Percentiles rank a stretch among this genome's conserved stretches.
Evolutionary conservation across 768 basidiomycete species (phyloP).

Genomic region (Rubroboletus pulcherrimus): DNA sequence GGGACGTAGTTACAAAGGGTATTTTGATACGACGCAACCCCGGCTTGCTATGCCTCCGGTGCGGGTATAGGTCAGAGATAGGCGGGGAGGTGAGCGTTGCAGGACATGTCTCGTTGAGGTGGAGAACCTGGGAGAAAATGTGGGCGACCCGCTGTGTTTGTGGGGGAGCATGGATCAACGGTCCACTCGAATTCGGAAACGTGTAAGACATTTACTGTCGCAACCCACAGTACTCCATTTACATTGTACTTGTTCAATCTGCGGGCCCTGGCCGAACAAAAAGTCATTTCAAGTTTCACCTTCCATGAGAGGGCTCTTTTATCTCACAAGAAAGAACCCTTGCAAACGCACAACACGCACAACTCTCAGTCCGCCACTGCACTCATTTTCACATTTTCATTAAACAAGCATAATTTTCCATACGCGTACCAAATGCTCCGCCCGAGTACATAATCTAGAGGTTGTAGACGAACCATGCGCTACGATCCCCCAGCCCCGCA

Average conservation of each 20-base stretch:
- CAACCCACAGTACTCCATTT: neutral
- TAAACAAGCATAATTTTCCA: neutral
- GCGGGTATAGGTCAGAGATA: conserved; percentile 55
- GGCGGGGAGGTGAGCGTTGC: conserved; percentile 29
- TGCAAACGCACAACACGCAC: neutral
- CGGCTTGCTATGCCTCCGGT: conserved; percentile 53
- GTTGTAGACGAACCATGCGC: conserved; percentile 54
- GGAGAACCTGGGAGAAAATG: conserved; percentile 64
- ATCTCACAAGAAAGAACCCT: neutral
- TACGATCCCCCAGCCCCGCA: conserved; percentile 42
- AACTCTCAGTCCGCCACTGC: neutral
- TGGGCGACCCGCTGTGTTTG: conserved; percentile 66
- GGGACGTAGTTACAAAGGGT: conserved; percentile 66
- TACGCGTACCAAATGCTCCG: neutral
- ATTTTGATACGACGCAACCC: conserved; percentile 38
- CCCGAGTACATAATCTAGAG: conserved; percentile 24
- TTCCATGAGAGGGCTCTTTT: neutral
- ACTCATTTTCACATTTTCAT: neutral
- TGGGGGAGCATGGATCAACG: conserved; percentile 56
- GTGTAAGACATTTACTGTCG: conserved; percentile 4
- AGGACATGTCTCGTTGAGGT: conserved; percentile 37
- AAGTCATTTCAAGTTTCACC: neutral
- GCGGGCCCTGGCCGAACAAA: neutral
- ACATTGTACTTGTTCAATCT: neutral
- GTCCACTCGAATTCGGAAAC: conserved; percentile 1